Evolutionary conservation across 345 rosid species (phyloP).

Genomic region (Eucalyptus fibrosa): DNA sequence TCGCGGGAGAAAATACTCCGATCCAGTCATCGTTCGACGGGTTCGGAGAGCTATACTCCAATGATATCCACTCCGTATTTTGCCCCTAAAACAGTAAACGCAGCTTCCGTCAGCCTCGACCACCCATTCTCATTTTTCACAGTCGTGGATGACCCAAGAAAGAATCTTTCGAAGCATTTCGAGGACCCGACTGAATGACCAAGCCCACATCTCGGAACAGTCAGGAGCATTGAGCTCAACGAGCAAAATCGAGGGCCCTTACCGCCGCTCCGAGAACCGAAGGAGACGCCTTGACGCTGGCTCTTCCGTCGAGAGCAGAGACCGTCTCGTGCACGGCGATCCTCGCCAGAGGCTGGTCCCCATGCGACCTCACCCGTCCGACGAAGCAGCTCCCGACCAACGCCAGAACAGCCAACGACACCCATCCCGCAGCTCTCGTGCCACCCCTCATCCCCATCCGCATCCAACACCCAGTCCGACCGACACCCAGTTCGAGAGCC

Average conservation of each 20-base stretch:
- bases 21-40: slow-evolving; percentile 65
- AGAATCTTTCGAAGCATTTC: background rate
- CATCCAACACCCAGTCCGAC: background rate
- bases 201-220: background rate
- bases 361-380: background rate
- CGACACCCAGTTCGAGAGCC: background rate
- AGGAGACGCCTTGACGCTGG: slow-evolving; percentile 26
- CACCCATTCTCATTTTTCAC: background rate
- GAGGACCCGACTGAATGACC: background rate
- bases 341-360: slow-evolving; percentile 53
- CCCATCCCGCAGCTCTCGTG: background rate
- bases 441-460: background rate
- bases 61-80: slow-evolving; percentile 57
- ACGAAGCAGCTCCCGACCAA: background rate
- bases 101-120: background rate
- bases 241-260: background rate
- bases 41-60: slow-evolving; percentile 24
- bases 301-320: background rate
- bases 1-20: slow-evolving; percentile 85
- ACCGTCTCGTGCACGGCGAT: slow-evolving; percentile 15
- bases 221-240: background rate
- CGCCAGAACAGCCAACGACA: background rate
- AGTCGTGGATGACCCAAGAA: background rate
- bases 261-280: slow-evolving; percentile 44
- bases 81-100: slow-evolving; percentile 37